These are phyloP conservation scores for Pilaira anomala DNA, from an alignment of 192 early-diverging fungal species.

Conservation along the genomic window DNA sequence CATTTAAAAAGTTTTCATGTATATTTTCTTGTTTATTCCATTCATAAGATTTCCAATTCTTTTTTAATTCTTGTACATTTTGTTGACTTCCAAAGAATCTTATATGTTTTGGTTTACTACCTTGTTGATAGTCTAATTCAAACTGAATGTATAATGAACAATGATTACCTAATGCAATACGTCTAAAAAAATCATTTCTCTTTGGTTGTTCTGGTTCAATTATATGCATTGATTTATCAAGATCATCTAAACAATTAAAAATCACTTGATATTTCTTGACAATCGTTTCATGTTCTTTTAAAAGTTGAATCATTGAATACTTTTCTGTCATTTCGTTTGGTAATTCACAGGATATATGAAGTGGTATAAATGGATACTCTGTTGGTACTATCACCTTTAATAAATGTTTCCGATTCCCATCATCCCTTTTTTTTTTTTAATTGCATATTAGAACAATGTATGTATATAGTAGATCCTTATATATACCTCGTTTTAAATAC, in stretches of 20 bases:
- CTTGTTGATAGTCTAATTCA: conserved; percentile 5
- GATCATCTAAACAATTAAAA: conserved; percentile 23
- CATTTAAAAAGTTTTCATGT: neutral
- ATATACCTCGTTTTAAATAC: conserved; percentile 1
- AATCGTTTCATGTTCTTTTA: neutral
- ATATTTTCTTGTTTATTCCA: conserved; percentile 5
- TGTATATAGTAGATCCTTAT: no score
- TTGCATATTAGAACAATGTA: no score
- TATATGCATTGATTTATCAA: conserved; percentile 12
- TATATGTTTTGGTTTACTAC: neutral
- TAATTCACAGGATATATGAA: neutral
- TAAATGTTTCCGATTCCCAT: neutral
- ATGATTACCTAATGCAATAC: conserved; percentile 18
- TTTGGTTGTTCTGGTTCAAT: conserved; percentile 18
- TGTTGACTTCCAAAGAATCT: conserved; percentile 21
- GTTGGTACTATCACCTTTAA: neutral
- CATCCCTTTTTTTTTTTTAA: neutral
- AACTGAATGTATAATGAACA: conserved; percentile 23
- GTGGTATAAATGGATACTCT: neutral
- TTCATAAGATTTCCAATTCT: conserved; percentile 1
- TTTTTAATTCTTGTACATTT: neutral
- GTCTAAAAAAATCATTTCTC: conserved; percentile 10
- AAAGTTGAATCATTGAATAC: neutral
- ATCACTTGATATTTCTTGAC: neutral
- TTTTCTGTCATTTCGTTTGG: neutral